These are phyloP conservation scores for Eutypella sp. DNA, from an alignment of 2,329 filamentous ascomycete genomes.

Conservation along the genomic window DNA sequence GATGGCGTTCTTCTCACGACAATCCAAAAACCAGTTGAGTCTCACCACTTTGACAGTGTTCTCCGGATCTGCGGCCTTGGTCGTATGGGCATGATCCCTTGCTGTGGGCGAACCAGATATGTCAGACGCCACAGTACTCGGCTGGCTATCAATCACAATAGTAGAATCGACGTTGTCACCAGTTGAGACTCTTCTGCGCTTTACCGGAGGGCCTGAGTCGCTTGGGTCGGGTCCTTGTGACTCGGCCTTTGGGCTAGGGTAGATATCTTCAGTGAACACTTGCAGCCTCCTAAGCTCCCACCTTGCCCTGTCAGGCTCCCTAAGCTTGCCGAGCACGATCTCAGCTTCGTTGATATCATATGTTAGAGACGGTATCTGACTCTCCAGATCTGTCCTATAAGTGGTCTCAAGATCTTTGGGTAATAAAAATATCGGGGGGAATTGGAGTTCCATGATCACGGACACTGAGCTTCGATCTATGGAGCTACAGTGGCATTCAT, in stretches of 20 bases:
- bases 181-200: conserved; percentile 33
- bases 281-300: conserved; percentile 71
- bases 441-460: conserved; percentile 26
- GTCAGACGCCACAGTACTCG: conserved; percentile 25
- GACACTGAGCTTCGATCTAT: no score
- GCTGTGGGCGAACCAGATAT: conserved; percentile 8
- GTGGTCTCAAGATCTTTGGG: conserved; percentile 61
- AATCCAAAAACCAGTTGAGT: conserved; percentile 54
- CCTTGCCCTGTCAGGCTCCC: conserved; percentile 62
- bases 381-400: conserved; percentile 60
- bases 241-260: conserved; percentile 1
- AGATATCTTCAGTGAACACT: conserved; percentile 50
- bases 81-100: not conserved
- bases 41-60: conserved; percentile 48
- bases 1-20: conserved; percentile 36
- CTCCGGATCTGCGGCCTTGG: conserved; percentile 8
- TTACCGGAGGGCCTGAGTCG: conserved; percentile 17
- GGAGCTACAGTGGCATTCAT: no score
- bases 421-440: conserved; percentile 70
- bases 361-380: conserved; percentile 60
- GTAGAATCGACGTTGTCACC: conserved; percentile 12
- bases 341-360: conserved; percentile 67
- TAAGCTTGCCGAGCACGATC: conserved; percentile 69
- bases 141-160: conserved; percentile 1
- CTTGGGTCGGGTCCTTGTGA: not conserved